phyloP scores from a whole-genome alignment of 2,329 filamentous ascomycete genomes.

The Rhynchosporium secalis region DNA sequence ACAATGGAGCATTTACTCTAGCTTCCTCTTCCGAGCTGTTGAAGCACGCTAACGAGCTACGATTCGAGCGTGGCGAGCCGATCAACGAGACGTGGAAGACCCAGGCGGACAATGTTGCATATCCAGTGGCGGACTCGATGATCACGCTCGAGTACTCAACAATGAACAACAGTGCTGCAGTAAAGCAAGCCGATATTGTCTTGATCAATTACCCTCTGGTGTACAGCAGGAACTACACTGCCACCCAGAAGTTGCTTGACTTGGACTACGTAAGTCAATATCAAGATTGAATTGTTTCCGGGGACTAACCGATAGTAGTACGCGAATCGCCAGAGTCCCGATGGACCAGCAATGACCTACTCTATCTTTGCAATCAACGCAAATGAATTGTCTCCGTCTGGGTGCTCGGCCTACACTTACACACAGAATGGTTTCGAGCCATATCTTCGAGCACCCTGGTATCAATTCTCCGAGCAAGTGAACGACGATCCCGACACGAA shows the following conservation, averaged over 20 bases:
- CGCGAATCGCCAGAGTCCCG: slow-evolving; percentile 64
- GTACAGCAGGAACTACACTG: slow-evolving; percentile 55
- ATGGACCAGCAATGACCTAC: slow-evolving; percentile 74
- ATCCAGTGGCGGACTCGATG: slow-evolving; percentile 53
- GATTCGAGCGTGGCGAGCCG: slow-evolving; percentile 27
- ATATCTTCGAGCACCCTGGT: slow-evolving; percentile 66
- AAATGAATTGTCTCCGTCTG: slow-evolving; percentile 63
- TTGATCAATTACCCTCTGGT: slow-evolving; percentile 64
- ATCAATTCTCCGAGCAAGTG: slow-evolving; percentile 69
- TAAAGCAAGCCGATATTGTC: slow-evolving; percentile 73
- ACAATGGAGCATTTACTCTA: slow-evolving; percentile 68
- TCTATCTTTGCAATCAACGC: slow-evolving; percentile 68
- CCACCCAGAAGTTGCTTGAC: slow-evolving; percentile 50
- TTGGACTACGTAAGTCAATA: slow-evolving; percentile 55
- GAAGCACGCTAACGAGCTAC: slow-evolving; percentile 46
- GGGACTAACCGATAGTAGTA: slow-evolving; percentile 46
- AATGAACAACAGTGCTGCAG: slow-evolving; percentile 65
- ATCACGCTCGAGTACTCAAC: slow-evolving; percentile 64
- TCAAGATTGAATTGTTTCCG: background rate
- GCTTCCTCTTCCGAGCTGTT: slow-evolving; percentile 45
- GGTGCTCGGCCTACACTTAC: slow-evolving; percentile 69
- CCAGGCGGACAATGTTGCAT: slow-evolving; percentile 56
- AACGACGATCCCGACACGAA: slow-evolving; percentile 60
- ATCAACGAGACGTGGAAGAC: slow-evolving; percentile 58
- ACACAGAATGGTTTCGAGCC: slow-evolving; percentile 62